phyloP scores from a whole-genome alignment of 768 basidiomycete genomes.

The Mycena latifolia region DNA sequence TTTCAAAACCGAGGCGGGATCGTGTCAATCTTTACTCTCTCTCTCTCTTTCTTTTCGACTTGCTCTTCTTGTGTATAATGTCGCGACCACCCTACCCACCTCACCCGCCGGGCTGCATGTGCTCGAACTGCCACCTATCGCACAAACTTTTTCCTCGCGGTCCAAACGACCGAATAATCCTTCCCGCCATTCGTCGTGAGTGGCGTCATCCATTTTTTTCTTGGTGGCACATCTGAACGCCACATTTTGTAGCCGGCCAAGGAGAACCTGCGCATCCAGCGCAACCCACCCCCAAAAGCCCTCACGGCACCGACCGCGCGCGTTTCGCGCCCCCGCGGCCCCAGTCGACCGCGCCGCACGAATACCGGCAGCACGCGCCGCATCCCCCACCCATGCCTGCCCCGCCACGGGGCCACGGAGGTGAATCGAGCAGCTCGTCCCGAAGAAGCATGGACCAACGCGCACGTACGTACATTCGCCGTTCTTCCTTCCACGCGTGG shows the following conservation, averaged over 20 bases:
- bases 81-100: conserved; percentile 9
- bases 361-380: conserved; percentile 18
- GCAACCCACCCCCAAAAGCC: conserved; percentile 20
- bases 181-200: conserved; percentile 31
- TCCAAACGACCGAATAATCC: conserved; percentile 33
- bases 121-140: conserved; percentile 35
- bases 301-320: conserved; percentile 23
- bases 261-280: neutral
- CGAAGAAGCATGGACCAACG: conserved; percentile 3
- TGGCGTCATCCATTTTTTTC: neutral
- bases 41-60: neutral
- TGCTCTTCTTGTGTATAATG: conserved; percentile 16
- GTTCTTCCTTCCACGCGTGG: neutral
- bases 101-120: conserved; percentile 27
- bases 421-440: conserved; percentile 9
- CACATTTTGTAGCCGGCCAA: neutral
- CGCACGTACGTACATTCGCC: conserved; percentile 1
- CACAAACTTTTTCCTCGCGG: conserved; percentile 33
- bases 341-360: conserved; percentile 32
- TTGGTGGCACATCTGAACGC: conserved; percentile 2
- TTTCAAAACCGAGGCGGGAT: conserved; percentile 19
- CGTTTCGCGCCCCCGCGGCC: conserved; percentile 32
- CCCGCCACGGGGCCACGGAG: conserved; percentile 7
- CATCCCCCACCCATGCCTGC: conserved; percentile 15
- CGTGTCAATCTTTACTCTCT: conserved; percentile 5